phyloP scores from a whole-genome alignment of 2,329 filamentous ascomycete species.

The Dothideomycetes sp. region DNA sequence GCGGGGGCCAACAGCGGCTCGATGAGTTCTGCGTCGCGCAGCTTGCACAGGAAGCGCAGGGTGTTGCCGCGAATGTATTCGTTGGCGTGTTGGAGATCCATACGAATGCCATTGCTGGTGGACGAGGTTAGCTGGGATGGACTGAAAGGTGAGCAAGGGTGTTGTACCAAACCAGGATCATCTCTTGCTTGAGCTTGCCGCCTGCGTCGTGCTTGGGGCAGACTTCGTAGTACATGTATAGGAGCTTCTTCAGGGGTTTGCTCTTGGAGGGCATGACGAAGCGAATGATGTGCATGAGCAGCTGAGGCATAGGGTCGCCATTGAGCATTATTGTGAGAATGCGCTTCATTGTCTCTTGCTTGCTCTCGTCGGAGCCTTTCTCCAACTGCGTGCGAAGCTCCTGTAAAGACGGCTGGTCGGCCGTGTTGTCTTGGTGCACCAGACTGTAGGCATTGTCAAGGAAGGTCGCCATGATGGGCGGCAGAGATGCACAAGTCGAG shows the following conservation, averaged over 20 bases:
- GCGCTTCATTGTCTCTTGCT: slow-evolving; percentile 61
- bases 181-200: slow-evolving; percentile 97
- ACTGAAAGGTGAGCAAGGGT: background rate
- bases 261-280: slow-evolving; percentile 99
- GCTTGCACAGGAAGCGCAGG: slow-evolving; percentile 93
- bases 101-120: slow-evolving; percentile 85
- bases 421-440: slow-evolving; percentile 94
- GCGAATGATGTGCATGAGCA: slow-evolving; percentile 99
- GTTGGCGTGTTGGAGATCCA: slow-evolving; percentile 93
- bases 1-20: slow-evolving; percentile 91
- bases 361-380: slow-evolving; percentile 28
- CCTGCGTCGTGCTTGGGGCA: slow-evolving; percentile 87
- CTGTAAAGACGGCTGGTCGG: slow-evolving; percentile 79
- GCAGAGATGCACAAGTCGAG: too few species aligned
- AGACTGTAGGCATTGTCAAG: slow-evolving; percentile 92
- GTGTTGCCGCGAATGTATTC: slow-evolving; percentile 98
- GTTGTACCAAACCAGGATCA: slow-evolving; percentile 89
- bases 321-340: slow-evolving; percentile 97
- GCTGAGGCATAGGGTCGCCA: slow-evolving; percentile 85
- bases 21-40: slow-evolving; percentile 89
- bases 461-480: slow-evolving; percentile 88
- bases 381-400: slow-evolving; percentile 63
- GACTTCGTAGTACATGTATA: slow-evolving; percentile 99
- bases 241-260: slow-evolving; percentile 91
- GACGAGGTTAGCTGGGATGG: background rate